phyloP scores from a whole-genome alignment of 139 green algal genomes.

The Micractinium conductrix region DNA sequence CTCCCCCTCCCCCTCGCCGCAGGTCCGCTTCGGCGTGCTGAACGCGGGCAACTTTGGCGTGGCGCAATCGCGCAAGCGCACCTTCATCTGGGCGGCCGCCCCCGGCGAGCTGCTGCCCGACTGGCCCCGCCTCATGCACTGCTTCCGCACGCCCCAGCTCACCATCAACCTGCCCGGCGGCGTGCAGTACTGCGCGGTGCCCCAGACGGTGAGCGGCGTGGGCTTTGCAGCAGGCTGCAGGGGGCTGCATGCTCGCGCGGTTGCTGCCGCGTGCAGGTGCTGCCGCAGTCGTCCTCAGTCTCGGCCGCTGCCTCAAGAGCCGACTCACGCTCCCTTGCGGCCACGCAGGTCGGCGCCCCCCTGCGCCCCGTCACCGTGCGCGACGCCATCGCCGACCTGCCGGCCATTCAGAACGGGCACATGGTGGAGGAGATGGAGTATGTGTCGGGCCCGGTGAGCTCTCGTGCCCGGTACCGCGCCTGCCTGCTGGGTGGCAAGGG shows the following conservation, averaged over 20 bases:
- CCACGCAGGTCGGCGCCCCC: constrained; percentile 68
- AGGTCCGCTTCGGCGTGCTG: constrained; percentile 97
- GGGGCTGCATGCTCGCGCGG: too few relatives aligned
- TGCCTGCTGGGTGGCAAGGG: too few relatives aligned
- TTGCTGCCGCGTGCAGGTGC: too few relatives aligned
- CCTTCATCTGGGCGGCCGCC: constrained; percentile 95
- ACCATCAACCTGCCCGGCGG: constrained; percentile 87
- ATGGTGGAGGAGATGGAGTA: constrained; percentile 65
- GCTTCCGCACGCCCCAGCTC: constrained; percentile 89
- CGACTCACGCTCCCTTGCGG: too few relatives aligned
- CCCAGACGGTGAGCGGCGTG: constrained; percentile 49
- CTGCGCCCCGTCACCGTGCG: constrained; percentile 91
- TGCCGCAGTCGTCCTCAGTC: too few relatives aligned
- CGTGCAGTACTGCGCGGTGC: constrained; percentile 78
- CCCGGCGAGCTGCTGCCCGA: constrained; percentile 84
- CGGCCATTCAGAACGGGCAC: constrained; percentile 84
- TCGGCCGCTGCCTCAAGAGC: too few relatives aligned
- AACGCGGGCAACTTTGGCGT: constrained; percentile 97
- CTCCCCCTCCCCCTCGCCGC: background rate
- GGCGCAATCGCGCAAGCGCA: constrained; percentile 93
- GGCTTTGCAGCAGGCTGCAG: too few relatives aligned
- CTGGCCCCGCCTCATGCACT: constrained; percentile 87
- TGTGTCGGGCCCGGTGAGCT: constrained; percentile 21
- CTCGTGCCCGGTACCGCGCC: too few relatives aligned
- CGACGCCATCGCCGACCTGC: constrained; percentile 94